These are phyloP conservation scores for Cucurbita argyrosperma DNA, from an alignment of 306 rosid species.

Conservation along the genomic window DNA sequence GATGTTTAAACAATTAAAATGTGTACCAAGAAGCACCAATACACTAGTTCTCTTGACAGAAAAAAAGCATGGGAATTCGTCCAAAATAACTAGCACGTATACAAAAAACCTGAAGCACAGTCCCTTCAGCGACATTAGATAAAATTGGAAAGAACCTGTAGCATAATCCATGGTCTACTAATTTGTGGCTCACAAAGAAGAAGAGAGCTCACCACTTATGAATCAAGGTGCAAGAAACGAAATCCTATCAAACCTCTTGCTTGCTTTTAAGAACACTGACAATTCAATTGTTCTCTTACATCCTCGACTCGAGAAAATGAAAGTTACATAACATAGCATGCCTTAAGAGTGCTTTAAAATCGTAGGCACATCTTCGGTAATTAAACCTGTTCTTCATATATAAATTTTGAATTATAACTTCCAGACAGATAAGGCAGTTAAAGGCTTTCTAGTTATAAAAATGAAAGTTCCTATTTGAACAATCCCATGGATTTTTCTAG, in stretches of 20 bases:
- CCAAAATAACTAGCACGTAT: not conserved
- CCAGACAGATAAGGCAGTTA: not conserved
- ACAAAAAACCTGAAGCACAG: not conserved
- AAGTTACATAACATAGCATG: not conserved
- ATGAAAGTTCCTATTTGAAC: not conserved
- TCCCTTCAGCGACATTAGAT: too few species aligned
- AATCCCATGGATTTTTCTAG: not conserved
- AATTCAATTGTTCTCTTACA: not conserved
- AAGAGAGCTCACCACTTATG: not conserved
- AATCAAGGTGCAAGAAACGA: not conserved
- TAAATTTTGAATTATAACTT: not conserved
- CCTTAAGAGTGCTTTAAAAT: not conserved
- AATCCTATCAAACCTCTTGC: not conserved
- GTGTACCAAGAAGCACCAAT: constrained; percentile 5
- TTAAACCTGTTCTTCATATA: not conserved
- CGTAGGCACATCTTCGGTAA: not conserved
- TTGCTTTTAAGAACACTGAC: not conserved
- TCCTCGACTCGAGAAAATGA: not conserved
- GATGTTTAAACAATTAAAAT: constrained; percentile 8
- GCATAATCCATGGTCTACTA: not conserved
- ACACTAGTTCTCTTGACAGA: not conserved
- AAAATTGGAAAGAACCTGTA: not conserved
- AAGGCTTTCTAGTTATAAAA: not conserved
- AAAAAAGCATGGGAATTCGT: not conserved
- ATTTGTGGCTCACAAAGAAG: not conserved